Percentiles rank a stretch among this genome's conserved stretches.
phyloP scores from a whole-genome alignment of 2,329 filamentous ascomycete species.

The Grosmannia serpens region DNA sequence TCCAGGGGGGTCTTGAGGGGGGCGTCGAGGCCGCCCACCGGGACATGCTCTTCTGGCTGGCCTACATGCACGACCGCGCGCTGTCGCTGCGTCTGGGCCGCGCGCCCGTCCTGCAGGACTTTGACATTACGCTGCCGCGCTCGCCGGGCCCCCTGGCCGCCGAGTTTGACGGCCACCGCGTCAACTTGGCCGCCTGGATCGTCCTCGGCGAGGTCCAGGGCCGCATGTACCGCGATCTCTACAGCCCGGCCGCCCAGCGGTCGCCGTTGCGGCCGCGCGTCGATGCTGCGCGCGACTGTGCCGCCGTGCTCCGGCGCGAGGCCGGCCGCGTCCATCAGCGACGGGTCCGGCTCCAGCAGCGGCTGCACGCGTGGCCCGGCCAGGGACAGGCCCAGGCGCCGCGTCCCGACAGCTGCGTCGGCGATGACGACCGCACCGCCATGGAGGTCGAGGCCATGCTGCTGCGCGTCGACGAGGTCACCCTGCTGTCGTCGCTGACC shows the following conservation, averaged over 20 bases:
- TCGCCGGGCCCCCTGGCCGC: conserved; percentile 16
- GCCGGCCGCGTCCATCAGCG: not conserved
- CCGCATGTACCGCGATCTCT: conserved; percentile 44
- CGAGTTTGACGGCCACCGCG: conserved; percentile 29
- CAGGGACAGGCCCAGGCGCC: not conserved
- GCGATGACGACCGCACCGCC: not conserved
- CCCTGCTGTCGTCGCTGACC: conserved; percentile 35
- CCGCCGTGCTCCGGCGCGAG: conserved; percentile 23
- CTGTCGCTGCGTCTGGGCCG: conserved; percentile 48
- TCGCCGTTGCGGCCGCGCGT: conserved; percentile 25
- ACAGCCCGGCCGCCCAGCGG: conserved; percentile 33
- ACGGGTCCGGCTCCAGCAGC: not conserved
- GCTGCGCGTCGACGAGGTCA: conserved; percentile 34
- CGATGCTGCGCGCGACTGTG: conserved; percentile 26
- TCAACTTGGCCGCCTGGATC: conserved; percentile 42
- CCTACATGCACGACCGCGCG: conserved; percentile 36
- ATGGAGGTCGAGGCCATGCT: conserved; percentile 19
- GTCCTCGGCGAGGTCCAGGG: conserved; percentile 44
- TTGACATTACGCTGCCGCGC: conserved; percentile 36
- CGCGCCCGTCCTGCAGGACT: conserved; percentile 44
- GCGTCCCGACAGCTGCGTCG: not conserved
- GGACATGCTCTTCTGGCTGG: conserved; percentile 14
- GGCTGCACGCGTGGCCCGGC: not conserved
- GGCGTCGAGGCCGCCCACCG: no score
- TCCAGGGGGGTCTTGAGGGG: no score